Conservation (phyloP, 768 basidiomycete species). For the Daedaleopsis sinensis region DNA sequence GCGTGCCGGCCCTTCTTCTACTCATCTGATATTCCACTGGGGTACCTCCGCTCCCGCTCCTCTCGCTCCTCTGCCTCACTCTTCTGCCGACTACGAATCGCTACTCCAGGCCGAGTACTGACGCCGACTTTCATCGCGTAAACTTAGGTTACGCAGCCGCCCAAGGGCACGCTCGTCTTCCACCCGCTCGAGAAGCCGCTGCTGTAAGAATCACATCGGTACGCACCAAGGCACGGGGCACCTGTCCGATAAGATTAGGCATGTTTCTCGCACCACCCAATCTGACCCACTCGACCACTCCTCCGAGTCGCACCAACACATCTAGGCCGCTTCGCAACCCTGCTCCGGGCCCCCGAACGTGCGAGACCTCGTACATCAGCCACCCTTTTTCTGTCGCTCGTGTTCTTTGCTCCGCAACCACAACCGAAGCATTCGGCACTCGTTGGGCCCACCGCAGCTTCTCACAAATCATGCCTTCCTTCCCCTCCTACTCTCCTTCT, state of each 20-base stretch:
- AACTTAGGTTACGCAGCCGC: conserved; percentile 22
- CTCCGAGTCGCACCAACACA: too few relatives aligned
- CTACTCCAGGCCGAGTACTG: too few relatives aligned
- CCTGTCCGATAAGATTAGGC: not conserved
- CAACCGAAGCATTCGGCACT: too few relatives aligned
- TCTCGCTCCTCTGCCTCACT: too few relatives aligned
- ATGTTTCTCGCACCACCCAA: not conserved
- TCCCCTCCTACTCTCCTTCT: too few relatives aligned
- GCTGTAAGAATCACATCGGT: conserved; percentile 7
- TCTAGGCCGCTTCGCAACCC: too few relatives aligned
- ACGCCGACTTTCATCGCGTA: not conserved
- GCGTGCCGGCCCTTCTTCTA: conserved; percentile 1
- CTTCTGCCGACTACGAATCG: not conserved
- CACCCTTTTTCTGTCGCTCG: too few relatives aligned
- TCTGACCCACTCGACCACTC: not conserved
- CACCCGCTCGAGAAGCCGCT: conserved; percentile 21
- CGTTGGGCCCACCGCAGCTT: too few relatives aligned
- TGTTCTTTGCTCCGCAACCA: too few relatives aligned
- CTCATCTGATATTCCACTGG: not conserved
- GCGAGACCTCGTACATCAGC: too few relatives aligned
- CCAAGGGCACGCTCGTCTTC: conserved; percentile 24
- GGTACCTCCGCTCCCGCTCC: not conserved
- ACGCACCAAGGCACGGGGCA: not conserved
- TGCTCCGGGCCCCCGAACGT: too few relatives aligned
- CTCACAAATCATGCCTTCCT: too few relatives aligned